Evolutionary conservation across 164 flowering plant genomes (phyloP).

Genomic region (Aristolochia fimbriata): DNA sequence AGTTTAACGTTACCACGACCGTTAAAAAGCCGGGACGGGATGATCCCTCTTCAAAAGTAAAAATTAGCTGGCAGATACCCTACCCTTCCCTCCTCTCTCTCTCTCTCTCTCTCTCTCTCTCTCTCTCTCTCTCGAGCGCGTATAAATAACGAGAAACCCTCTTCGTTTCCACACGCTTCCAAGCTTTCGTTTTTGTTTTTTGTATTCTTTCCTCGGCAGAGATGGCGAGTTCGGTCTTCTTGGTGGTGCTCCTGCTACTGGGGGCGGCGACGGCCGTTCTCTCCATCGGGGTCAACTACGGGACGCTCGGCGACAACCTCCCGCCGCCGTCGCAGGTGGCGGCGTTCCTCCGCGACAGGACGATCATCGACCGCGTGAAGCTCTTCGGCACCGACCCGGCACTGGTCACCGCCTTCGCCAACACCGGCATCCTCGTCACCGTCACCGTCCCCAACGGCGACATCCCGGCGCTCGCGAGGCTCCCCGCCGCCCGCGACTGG

Average conservation of each 20-base stretch:
- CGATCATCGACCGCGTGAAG: conserved; percentile 61
- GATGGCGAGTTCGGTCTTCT: not conserved
- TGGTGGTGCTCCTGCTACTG: conserved; percentile 12
- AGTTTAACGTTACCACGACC: no score
- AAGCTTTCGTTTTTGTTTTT: no score
- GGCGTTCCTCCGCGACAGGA: conserved; percentile 43
- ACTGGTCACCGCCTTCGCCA: conserved; percentile 64
- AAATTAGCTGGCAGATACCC: no score
- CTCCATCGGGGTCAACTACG: conserved; percentile 89
- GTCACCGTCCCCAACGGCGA: conserved; percentile 61
- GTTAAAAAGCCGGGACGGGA: no score
- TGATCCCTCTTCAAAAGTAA: no score
- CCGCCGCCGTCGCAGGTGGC: conserved; percentile 78
- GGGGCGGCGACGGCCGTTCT: conserved; percentile 12
- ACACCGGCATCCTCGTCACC: conserved; percentile 47
- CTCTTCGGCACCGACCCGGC: conserved; percentile 71
- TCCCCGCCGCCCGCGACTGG: conserved; percentile 46
- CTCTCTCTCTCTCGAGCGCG: no score
- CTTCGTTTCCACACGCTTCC: no score
- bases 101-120: no score
- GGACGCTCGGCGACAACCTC: conserved; percentile 75
- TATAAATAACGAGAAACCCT: no score
- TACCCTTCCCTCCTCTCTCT: no score
- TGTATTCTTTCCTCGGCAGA: no score
- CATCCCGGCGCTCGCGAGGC: conserved; percentile 36